Conservation (phyloP, 202 grass and related monocot genomes). For the Cymbopogon flexuosus region DNA sequence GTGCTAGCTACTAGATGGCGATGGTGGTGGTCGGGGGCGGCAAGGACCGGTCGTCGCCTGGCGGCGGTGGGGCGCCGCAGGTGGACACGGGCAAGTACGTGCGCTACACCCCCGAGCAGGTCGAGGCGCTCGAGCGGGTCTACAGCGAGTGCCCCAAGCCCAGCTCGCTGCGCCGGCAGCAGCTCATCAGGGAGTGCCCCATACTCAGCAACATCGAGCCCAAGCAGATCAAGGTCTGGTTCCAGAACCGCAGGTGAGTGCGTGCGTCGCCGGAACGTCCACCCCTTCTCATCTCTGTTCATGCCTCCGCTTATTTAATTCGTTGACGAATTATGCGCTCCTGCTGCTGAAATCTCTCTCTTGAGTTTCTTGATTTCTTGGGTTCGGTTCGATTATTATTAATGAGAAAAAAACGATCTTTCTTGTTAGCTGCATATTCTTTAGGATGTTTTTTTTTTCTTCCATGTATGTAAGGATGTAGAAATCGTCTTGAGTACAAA, state of each 20-base stretch:
- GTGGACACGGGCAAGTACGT: slow-evolving; percentile 89
- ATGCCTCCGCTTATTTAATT: not conserved
- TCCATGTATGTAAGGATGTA: not conserved
- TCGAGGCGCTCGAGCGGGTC: slow-evolving; percentile 90
- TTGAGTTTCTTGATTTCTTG: not conserved
- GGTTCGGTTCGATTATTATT: not conserved
- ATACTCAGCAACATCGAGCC: slow-evolving; percentile 86
- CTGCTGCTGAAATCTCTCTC: not conserved
- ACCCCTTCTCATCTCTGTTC: not conserved
- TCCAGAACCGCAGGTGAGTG: slow-evolving; percentile 91
- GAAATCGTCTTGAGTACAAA: not conserved
- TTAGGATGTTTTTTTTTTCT: not conserved
- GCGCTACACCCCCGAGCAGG: slow-evolving; percentile 96
- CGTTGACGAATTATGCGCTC: not conserved
- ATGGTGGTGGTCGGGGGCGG: slow-evolving; percentile 41
- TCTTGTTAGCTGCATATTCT: not conserved
- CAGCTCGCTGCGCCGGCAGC: slow-evolving; percentile 82
- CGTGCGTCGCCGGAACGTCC: not conserved
- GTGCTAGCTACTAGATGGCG: slow-evolving; percentile 33
- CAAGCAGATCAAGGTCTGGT: slow-evolving; percentile 99
- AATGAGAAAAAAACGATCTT: not conserved
- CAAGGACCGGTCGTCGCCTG: slow-evolving; percentile 40
- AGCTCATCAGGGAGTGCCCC: slow-evolving; percentile 84
- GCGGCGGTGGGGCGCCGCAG: slow-evolving; percentile 48
- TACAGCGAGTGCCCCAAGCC: slow-evolving; percentile 98